These are phyloP conservation scores for Hyaloperonospora brassicae DNA, from an alignment of 352 stramenopile genomes.

Conservation along the genomic window DNA sequence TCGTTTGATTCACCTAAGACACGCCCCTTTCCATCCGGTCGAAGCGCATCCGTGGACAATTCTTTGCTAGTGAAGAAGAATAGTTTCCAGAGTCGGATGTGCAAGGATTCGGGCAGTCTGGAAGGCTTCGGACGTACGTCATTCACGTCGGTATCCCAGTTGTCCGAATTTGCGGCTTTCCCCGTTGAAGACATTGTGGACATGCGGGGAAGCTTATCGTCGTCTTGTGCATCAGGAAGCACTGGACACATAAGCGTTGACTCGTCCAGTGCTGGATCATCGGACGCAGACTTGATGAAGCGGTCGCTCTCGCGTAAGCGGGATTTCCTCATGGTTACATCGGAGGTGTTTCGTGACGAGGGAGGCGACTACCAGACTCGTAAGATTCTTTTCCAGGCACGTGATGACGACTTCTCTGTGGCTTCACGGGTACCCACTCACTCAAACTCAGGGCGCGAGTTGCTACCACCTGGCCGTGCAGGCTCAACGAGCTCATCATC, in stretches of 20 bases:
- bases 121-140: constrained; percentile 62
- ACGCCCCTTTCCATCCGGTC: constrained; percentile 20
- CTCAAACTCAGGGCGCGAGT: constrained; percentile 52
- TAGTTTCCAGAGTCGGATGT: constrained; percentile 34
- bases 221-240: constrained; percentile 34
- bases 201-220: constrained; percentile 43
- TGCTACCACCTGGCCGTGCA: constrained; percentile 28
- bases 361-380: constrained; percentile 78
- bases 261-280: constrained; percentile 22
- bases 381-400: constrained; percentile 85
- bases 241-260: constrained; percentile 16
- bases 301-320: constrained; percentile 81
- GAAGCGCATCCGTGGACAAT: constrained; percentile 43
- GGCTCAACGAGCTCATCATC: constrained; percentile 35
- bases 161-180: constrained; percentile 41
- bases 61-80: constrained; percentile 40
- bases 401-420: constrained; percentile 81
- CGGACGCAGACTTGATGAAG: constrained; percentile 73
- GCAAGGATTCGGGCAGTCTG: constrained; percentile 39
- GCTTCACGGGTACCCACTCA: constrained; percentile 68
- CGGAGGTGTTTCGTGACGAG: constrained; percentile 81
- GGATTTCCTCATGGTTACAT: constrained; percentile 88
- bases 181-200: constrained; percentile 22
- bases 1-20: constrained; percentile 27
- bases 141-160: constrained; percentile 61